A percentile compares a stretch with the other conserved stretches of the same genome.
Evolutionary conservation across 208 protist genomes (phyloP).

Genomic region (Paratrypanosoma confusum): DNA sequence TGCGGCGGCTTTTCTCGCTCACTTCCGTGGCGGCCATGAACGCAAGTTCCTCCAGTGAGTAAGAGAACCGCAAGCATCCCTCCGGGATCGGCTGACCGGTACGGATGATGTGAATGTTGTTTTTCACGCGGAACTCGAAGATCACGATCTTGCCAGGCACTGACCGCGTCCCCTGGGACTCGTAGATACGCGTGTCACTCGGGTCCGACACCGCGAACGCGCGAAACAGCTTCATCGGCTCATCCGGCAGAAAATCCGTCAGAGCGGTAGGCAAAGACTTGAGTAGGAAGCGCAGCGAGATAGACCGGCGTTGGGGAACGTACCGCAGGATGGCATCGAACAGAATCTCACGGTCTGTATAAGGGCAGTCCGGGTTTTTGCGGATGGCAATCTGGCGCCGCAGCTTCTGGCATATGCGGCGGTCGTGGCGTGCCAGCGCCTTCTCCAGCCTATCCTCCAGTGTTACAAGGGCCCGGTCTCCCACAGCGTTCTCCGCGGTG

Average conservation of each 20-base stretch:
- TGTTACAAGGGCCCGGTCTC: not conserved
- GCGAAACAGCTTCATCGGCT: constrained; percentile 20
- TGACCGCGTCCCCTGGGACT: no score
- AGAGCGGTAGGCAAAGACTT: constrained; percentile 20
- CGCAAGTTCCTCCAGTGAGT: constrained; percentile 36
- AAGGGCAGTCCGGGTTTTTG: constrained; percentile 33
- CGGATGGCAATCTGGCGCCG: constrained; percentile 25
- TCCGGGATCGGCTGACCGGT: constrained; percentile 39
- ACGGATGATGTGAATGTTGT: constrained; percentile 33
- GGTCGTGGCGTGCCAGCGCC: constrained; percentile 7
- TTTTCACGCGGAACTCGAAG: constrained; percentile 41
- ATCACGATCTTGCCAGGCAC: constrained; percentile 35
- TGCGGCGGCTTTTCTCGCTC: constrained; percentile 6
- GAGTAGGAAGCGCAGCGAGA: constrained; percentile 27
- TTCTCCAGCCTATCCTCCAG: constrained; percentile 27
- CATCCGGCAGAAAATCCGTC: constrained; percentile 30
- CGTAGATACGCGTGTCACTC: no score
- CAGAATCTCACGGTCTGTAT: constrained; percentile 22
- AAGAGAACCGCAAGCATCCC: constrained; percentile 23
- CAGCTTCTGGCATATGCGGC: constrained; percentile 14
- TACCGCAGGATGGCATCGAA: constrained; percentile 33
- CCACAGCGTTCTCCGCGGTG: not conserved
- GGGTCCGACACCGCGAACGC: no score
- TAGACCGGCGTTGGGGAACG: constrained; percentile 21
- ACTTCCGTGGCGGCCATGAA: constrained; percentile 29